Evolutionary conservation across 345 rosid genomes (phyloP), one percentile per base, ranked within the genome.

Genomic region (Lenwebbia sp.): DNA sequence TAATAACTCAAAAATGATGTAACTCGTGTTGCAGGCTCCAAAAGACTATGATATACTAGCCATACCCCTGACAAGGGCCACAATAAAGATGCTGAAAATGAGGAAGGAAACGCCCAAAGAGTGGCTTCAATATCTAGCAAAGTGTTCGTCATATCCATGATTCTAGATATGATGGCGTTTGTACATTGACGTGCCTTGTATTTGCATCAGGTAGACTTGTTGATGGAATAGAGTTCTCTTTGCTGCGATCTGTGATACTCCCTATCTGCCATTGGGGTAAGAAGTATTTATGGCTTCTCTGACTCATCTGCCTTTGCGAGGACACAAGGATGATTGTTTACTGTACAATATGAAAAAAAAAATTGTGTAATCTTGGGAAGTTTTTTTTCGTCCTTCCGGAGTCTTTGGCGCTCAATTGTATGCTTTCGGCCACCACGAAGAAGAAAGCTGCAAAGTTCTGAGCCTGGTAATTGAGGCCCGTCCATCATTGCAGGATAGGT

Each of bases 21-120:
- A 44, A 56, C 13, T 56, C 7, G 8, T 60, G 55, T 83, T 86
- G 87, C 94, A 97, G 99, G 96, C 89, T 83, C 99, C 98, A 30
- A 95, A 93, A 88, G 98, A 94, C 65, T 95, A 90, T 14, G 98
- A 95, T 88, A 92, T 97, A 83, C 94, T 97, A 40, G 99, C 97
- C n/a, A 94, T 97, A 90, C 98, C 98, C 6, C 90, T 95, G 82
- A 95, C 99, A 88, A 88, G 88, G 84, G 93, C 94, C 85, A 95
- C 99, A 28, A 86, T 95, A 86, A 88, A 88, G 89, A 91, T 94
- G 98, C 91, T 95, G 87, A 91, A 88, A 91, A 78, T 88, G 85
- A 93, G 88, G 87, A 93, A 92, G 70, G 98, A 94, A 58, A 95
- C 90, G 49, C 98, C 99, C 7, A 93, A 93, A 87, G 98, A 95